Percentiles rank a stretch among this genome's conserved stretches.
These are phyloP conservation scores for Asterophora parasitica DNA, from an alignment of 768 basidiomycete species.

Conservation along the genomic window DNA sequence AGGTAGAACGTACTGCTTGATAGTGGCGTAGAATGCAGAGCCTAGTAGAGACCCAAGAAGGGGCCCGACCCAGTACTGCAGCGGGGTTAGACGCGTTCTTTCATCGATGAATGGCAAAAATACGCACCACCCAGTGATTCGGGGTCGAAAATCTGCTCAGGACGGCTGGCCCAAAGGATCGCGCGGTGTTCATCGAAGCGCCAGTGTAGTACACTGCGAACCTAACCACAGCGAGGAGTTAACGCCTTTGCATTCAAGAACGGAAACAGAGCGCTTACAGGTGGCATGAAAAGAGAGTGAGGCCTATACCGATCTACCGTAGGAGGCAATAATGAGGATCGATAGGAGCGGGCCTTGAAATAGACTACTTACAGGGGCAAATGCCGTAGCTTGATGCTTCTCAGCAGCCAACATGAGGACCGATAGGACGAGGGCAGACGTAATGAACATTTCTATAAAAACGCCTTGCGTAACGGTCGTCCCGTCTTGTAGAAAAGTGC, in stretches of 20 bases:
- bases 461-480: conserved; percentile 53
- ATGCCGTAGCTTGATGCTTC: conserved; percentile 61
- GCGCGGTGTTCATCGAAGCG: conserved; percentile 64
- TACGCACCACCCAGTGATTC: conserved; percentile 59
- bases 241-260: not conserved
- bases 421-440: conserved; percentile 50
- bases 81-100: conserved; percentile 5
- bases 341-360: conserved; percentile 1
- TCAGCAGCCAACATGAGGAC: conserved; percentile 74
- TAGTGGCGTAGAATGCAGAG: conserved; percentile 48
- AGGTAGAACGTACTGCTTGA: conserved; percentile 39
- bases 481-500: conserved; percentile 42
- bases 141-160: conserved; percentile 51
- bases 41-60: conserved; percentile 60
- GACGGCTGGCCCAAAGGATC: conserved; percentile 67
- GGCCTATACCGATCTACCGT: conserved; percentile 54
- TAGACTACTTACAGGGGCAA: conserved; percentile 49
- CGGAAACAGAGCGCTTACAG: conserved; percentile 33
- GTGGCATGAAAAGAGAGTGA: conserved; percentile 60
- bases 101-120: not conserved
- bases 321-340: not conserved
- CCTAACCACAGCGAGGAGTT: conserved; percentile 23
- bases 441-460: conserved; percentile 72
- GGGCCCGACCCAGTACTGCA: conserved; percentile 69
- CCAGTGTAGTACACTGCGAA: conserved; percentile 62